Conservation (phyloP, 2,329 filamentous ascomycete species). For the Apiospora saccharicola region DNA sequence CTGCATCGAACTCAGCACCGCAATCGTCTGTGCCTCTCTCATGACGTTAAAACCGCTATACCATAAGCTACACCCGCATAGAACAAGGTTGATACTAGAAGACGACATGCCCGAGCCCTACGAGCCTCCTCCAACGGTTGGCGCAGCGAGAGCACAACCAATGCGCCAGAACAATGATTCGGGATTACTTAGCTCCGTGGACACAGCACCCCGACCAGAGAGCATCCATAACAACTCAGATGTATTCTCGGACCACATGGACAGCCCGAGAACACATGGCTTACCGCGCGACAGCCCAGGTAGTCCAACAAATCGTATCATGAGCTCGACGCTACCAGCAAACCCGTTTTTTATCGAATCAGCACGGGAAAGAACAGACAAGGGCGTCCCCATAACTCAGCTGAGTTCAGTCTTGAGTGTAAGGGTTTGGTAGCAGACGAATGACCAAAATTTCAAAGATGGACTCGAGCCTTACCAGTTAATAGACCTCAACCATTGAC, state of each 20-base stretch:
- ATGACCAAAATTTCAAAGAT: background rate
- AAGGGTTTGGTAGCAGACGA: constrained; percentile 7
- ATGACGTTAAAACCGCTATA: constrained; percentile 48
- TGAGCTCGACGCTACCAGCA: constrained; percentile 16
- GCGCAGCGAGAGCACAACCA: background rate
- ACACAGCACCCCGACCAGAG: background rate
- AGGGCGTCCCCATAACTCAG: background rate
- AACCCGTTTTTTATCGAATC: constrained; percentile 19
- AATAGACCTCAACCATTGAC: background rate
- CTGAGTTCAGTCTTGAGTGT: background rate
- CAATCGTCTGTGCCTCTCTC: constrained; percentile 46
- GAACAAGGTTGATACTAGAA: background rate
- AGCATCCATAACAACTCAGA: background rate
- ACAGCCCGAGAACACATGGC: background rate
- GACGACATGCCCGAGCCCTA: background rate
- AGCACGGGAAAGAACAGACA: background rate
- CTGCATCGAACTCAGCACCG: constrained; percentile 45
- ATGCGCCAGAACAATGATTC: background rate
- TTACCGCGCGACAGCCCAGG: background rate
- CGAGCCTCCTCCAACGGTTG: constrained; percentile 20
- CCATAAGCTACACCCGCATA: constrained; percentile 34
- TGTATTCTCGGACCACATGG: background rate
- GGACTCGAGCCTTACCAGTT: background rate
- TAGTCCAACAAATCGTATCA: background rate
- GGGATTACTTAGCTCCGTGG: background rate